phyloP scores from a whole-genome alignment of 2,329 filamentous ascomycete species.

The Alternaria viburni region DNA sequence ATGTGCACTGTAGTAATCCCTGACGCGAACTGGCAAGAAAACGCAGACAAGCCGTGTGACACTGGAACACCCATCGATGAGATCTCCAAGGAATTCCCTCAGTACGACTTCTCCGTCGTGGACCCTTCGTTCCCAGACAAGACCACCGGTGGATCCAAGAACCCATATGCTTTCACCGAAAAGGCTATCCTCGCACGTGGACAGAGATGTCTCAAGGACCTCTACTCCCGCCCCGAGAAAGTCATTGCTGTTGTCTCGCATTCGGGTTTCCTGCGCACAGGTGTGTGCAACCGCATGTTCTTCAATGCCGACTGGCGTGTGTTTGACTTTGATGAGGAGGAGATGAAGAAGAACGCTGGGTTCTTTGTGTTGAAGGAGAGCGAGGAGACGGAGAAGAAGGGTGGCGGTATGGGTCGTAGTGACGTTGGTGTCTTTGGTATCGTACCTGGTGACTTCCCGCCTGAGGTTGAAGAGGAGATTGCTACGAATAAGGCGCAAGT shows the following conservation, averaged over 20 bases:
- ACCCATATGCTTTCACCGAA: slow-evolving; percentile 61
- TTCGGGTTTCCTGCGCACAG: slow-evolving; percentile 67
- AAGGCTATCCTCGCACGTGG: slow-evolving; percentile 63
- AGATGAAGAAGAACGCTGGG: slow-evolving; percentile 53
- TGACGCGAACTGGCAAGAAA: slow-evolving; percentile 69
- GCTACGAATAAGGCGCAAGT: slow-evolving; percentile 8
- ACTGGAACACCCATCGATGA: slow-evolving; percentile 59
- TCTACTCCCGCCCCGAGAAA: slow-evolving; percentile 64
- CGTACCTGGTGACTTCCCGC: slow-evolving; percentile 36
- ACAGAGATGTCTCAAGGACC: slow-evolving; percentile 56
- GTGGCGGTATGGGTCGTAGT: slow-evolving; percentile 61
- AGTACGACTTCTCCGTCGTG: slow-evolving; percentile 62
- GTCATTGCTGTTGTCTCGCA: slow-evolving; percentile 70
- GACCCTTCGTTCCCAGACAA: slow-evolving; percentile 70
- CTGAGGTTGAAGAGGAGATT: slow-evolving; percentile 20
- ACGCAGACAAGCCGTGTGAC: slow-evolving; percentile 63
- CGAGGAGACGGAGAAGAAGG: slow-evolving; percentile 53
- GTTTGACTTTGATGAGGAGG: slow-evolving; percentile 61
- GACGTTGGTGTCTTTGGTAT: slow-evolving; percentile 44
- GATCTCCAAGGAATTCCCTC: slow-evolving; percentile 59
- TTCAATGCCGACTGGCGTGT: slow-evolving; percentile 70
- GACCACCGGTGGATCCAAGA: slow-evolving; percentile 49
- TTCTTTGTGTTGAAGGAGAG: slow-evolving; percentile 55
- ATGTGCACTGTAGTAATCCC: slow-evolving; percentile 52
- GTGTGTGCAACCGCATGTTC: slow-evolving; percentile 57